Percentiles rank a stretch among this genome's conserved stretches.
phyloP scores from a whole-genome alignment of 2,329 filamentous ascomycete genomes.

The Nemania abortiva region DNA sequence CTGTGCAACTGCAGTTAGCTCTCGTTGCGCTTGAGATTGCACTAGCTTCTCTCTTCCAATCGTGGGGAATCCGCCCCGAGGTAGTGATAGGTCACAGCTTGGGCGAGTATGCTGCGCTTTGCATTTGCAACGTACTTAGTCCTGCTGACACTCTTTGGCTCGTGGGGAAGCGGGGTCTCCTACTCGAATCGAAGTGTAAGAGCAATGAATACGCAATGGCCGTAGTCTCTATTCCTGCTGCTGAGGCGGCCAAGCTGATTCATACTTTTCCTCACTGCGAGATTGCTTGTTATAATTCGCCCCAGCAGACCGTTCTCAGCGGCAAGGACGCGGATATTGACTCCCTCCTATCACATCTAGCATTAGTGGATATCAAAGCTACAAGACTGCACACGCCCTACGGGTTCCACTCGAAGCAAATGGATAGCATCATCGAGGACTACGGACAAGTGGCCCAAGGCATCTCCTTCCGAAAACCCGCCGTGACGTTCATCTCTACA shows the following conservation, averaged over 20 bases:
- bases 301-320: slow-evolving; percentile 22
- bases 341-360: background rate
- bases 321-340: slow-evolving; percentile 15
- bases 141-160: slow-evolving; percentile 22
- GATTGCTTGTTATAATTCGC: slow-evolving; percentile 25
- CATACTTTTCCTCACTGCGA: slow-evolving; percentile 16
- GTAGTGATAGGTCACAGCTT: slow-evolving; percentile 31
- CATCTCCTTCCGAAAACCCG: slow-evolving; percentile 9
- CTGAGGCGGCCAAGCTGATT: slow-evolving; percentile 6
- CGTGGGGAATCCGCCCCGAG: slow-evolving; percentile 10
- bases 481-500: slow-evolving; percentile 15
- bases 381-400: slow-evolving; percentile 17
- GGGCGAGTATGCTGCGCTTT: slow-evolving; percentile 38
- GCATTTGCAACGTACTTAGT: slow-evolving; percentile 17
- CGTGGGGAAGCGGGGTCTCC: slow-evolving; percentile 18
- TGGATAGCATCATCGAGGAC: slow-evolving; percentile 24
- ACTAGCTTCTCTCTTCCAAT: slow-evolving; percentile 9
- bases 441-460: slow-evolving; percentile 7
- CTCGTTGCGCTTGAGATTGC: slow-evolving; percentile 23
- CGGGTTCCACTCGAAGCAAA: slow-evolving; percentile 30
- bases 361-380: slow-evolving; percentile 1
- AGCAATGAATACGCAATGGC: slow-evolving; percentile 20
- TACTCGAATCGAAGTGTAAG: slow-evolving; percentile 13
- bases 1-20: slow-evolving; percentile 15
- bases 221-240: slow-evolving; percentile 4